Conservation (phyloP, 2,329 filamentous ascomycete species). For the Leptodontidium sp. region DNA sequence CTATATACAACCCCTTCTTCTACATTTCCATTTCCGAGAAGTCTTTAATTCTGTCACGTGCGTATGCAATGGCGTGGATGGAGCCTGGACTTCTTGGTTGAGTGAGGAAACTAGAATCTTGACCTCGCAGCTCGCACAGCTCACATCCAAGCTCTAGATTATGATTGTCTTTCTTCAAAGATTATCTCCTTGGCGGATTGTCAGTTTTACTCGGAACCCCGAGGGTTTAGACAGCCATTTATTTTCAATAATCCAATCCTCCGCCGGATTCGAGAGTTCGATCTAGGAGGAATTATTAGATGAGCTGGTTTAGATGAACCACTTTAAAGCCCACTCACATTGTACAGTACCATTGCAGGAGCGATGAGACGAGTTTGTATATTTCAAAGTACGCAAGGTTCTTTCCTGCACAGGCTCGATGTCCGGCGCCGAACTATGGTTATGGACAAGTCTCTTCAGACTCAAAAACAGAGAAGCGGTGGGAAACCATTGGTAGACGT, state of each 20-base stretch:
- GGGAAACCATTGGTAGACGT: conserved; percentile 2
- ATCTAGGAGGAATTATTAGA: conserved; percentile 2
- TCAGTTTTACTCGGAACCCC: conserved; percentile 4
- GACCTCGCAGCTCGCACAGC: background rate
- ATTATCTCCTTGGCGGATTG: conserved; percentile 1
- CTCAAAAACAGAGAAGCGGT: background rate
- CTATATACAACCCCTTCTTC: conserved; percentile 3
- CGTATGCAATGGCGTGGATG: conserved; percentile 2
- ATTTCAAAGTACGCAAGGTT: background rate
- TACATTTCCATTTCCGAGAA: conserved; percentile 5
- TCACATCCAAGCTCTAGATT: conserved; percentile 3
- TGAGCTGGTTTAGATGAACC: background rate
- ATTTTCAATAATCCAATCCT: conserved; percentile 5
- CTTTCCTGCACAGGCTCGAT: background rate
- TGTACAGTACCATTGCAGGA: background rate
- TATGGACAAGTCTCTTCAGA: conserved; percentile 2
- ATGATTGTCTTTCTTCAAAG: background rate
- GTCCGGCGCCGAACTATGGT: background rate
- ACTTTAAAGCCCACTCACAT: conserved; percentile 4
- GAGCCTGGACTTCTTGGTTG: background rate
- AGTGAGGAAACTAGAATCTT: conserved; percentile 5
- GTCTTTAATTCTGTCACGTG: conserved; percentile 1
- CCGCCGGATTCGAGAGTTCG: conserved; percentile 4
- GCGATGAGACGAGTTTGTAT: background rate
- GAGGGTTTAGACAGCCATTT: conserved; percentile 4